A percentile compares a stretch with the other conserved stretches of the same genome.
Evolutionary conservation across 2,329 filamentous ascomycete genomes (phyloP).

Genomic region (Tolypocladium nubicola): DNA sequence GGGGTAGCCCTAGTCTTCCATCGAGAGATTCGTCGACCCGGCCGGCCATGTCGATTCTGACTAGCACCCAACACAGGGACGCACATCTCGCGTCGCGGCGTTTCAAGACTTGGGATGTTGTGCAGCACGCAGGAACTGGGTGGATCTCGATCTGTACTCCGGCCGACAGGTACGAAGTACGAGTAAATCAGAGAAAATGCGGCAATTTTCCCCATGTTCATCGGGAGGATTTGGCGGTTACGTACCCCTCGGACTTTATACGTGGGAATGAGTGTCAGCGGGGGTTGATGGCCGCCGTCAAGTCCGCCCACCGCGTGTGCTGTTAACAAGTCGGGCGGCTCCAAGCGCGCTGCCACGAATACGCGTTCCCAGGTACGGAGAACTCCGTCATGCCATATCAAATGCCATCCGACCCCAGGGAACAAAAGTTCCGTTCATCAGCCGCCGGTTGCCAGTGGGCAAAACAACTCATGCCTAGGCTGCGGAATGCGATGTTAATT

Average conservation of each 20-base stretch:
- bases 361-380: no score
- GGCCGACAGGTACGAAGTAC: neutral
- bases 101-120: neutral
- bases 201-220: neutral
- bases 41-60: neutral
- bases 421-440: no score
- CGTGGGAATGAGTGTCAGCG: neutral
- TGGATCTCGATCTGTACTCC: neutral
- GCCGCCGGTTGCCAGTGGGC: no score
- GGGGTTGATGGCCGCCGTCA: neutral
- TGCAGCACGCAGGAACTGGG: neutral
- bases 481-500: no score
- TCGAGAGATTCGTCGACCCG: neutral
- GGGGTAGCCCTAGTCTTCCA: neutral
- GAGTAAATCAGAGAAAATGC: neutral
- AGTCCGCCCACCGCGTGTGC: neutral
- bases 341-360: neutral
- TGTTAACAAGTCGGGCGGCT: neutral
- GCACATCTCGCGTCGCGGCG: neutral
- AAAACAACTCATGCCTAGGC: no score
- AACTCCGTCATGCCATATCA: no score
- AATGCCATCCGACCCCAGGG: no score
- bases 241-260: neutral
- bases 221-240: neutral
- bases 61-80: neutral